phyloP scores from a whole-genome alignment of 306 rosid genomes.

The Vigna nakashimae region DNA sequence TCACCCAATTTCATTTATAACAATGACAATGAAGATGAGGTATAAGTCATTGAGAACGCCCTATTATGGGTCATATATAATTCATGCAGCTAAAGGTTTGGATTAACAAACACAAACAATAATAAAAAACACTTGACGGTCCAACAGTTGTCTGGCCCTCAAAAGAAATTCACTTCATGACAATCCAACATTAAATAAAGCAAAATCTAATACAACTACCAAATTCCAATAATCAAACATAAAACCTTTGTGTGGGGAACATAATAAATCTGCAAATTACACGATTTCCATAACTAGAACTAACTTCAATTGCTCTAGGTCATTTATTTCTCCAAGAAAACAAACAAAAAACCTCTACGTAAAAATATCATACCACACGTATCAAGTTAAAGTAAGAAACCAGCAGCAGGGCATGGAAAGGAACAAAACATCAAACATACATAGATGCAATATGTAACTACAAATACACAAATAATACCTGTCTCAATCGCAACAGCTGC shows the following conservation, averaged over 20 bases:
- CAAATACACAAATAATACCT: constrained; percentile 48
- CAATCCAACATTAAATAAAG: not conserved
- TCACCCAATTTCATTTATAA: not conserved
- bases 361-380: not conserved
- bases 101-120: not conserved
- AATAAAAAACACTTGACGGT: not conserved
- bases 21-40: not conserved
- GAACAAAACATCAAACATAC: not conserved
- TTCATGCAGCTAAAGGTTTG: not conserved
- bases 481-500: constrained; percentile 91
- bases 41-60: not conserved
- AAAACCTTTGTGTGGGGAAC: not conserved
- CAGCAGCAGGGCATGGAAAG: not conserved
- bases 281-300: no score
- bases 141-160: not conserved
- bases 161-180: no score
- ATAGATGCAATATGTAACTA: not conserved
- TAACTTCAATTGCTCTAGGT: not conserved
- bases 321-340: not conserved
- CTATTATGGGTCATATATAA: not conserved
- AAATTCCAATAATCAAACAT: not conserved
- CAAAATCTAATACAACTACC: not conserved
- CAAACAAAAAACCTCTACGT: not conserved
- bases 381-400: not conserved
- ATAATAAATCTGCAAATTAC: not conserved